Evolutionary conservation across 2,329 filamentous ascomycete species (phyloP).

Genomic region (Fulvia fulva): DNA sequence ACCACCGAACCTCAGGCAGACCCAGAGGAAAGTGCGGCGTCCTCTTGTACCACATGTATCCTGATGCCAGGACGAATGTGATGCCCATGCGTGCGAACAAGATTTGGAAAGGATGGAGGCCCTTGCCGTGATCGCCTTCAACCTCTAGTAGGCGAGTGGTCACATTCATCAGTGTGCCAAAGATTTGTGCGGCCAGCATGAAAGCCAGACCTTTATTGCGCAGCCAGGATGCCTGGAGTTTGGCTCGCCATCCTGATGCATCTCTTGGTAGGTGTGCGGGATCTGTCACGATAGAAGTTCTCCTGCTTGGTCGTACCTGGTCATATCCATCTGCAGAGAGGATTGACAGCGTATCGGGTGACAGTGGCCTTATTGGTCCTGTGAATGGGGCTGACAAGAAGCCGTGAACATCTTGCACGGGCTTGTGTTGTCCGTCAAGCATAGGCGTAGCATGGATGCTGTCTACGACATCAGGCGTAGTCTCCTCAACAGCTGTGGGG

Average conservation of each 20-base stretch:
- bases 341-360: constrained; percentile 43
- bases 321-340: constrained; percentile 33
- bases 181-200: constrained; percentile 72
- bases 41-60: constrained; percentile 66
- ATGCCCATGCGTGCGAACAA: constrained; percentile 75
- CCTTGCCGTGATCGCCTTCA: constrained; percentile 60
- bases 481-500: constrained; percentile 1
- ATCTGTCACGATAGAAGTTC: constrained; percentile 2
- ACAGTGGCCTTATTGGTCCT: constrained; percentile 35
- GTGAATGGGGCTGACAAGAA: constrained; percentile 27
- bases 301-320: constrained; percentile 21
- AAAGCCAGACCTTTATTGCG: constrained; percentile 69
- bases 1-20: constrained; percentile 58
- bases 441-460: constrained; percentile 2
- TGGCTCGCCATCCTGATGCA: constrained; percentile 19
- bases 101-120: constrained; percentile 79
- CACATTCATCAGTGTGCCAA: constrained; percentile 82
- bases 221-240: constrained; percentile 49
- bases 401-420: constrained; percentile 12
- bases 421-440: constrained; percentile 4
- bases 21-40: constrained; percentile 70
- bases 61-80: constrained; percentile 61
- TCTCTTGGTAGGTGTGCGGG: neutral
- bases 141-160: constrained; percentile 70
- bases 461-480: neutral